Percentiles rank a stretch among this genome's conserved stretches.
Conservation (phyloP, 2,329 filamentous ascomycete species). For the Penicillium sp. region DNA sequence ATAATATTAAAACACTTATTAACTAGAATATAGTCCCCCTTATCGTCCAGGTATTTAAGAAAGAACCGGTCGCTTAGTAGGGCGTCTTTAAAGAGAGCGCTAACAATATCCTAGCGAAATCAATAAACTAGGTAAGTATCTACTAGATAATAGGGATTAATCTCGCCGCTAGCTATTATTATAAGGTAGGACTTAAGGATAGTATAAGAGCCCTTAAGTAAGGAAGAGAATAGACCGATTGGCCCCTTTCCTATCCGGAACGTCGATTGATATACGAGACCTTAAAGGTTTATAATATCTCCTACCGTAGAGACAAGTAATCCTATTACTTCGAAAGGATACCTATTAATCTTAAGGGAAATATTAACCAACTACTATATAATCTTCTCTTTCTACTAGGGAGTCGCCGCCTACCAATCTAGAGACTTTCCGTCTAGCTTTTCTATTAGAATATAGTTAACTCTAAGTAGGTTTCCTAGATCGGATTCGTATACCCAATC, state of each 20-base stretch:
- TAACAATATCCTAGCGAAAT: background rate
- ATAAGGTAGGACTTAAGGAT: background rate
- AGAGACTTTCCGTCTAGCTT: constrained; percentile 6
- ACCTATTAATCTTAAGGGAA: background rate
- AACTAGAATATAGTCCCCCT: constrained; percentile 5
- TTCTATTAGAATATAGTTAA: constrained; percentile 10
- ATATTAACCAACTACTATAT: constrained; percentile 6
- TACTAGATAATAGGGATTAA: background rate
- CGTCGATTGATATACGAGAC: background rate
- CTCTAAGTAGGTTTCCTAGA: constrained; percentile 1
- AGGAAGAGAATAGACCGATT: constrained; percentile 3
- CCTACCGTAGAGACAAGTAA: background rate
- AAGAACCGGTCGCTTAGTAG: background rate
- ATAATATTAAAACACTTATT: background rate
- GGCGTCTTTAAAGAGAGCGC: background rate
- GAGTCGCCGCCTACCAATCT: background rate
- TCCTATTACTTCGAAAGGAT: constrained; percentile 6
- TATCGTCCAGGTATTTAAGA: constrained; percentile 5
- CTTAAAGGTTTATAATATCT: background rate
- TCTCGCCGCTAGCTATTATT: constrained; percentile 9
- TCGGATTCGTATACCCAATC: constrained; percentile 5
- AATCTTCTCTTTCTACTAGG: constrained; percentile 4
- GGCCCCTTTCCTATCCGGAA: background rate
- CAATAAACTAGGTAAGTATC: constrained; percentile 3
- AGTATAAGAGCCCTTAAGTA: background rate